These are phyloP conservation scores for Lentinula novae-zelandiae DNA, from an alignment of 1,284 basidiomycete genomes.

Conservation along the genomic window DNA sequence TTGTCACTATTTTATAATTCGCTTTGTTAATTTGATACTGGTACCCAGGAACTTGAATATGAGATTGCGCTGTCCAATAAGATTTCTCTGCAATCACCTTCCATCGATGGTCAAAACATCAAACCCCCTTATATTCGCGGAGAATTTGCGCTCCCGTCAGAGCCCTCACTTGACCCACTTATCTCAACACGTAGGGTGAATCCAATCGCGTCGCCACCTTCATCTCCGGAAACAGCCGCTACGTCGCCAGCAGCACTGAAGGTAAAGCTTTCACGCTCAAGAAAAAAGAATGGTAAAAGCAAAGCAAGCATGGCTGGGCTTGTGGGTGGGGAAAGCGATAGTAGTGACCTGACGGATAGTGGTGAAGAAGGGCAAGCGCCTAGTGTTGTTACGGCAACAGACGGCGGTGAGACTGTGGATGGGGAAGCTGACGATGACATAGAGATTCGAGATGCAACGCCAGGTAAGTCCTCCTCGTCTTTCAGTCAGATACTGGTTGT, in stretches of 20 bases:
- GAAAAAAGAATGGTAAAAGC: slow-evolving; percentile 31
- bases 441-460: slow-evolving; percentile 51
- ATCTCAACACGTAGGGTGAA: slow-evolving; percentile 62
- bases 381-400: slow-evolving; percentile 67
- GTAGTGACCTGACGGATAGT: slow-evolving; percentile 75
- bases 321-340: slow-evolving; percentile 74
- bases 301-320: slow-evolving; percentile 61
- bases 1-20: slow-evolving; percentile 1
- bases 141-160: slow-evolving; percentile 61
- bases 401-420: slow-evolving; percentile 58
- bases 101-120: slow-evolving; percentile 60
- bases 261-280: slow-evolving; percentile 24
- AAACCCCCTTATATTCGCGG: slow-evolving; percentile 67
- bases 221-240: slow-evolving; percentile 48
- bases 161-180: slow-evolving; percentile 53
- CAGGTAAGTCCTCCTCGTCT: slow-evolving; percentile 37
- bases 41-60: slow-evolving; percentile 50
- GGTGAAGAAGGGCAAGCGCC: slow-evolving; percentile 59
- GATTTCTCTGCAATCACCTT: slow-evolving; percentile 53
- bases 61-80: slow-evolving; percentile 44
- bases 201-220: slow-evolving; percentile 51
- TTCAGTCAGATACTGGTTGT: neutral
- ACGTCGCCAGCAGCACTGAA: slow-evolving; percentile 35
- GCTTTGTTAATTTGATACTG: slow-evolving; percentile 6
- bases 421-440: slow-evolving; percentile 52